Conservation (phyloP, 2,329 filamentous ascomycete genomes). For the Trichothecium sympodiale region DNA sequence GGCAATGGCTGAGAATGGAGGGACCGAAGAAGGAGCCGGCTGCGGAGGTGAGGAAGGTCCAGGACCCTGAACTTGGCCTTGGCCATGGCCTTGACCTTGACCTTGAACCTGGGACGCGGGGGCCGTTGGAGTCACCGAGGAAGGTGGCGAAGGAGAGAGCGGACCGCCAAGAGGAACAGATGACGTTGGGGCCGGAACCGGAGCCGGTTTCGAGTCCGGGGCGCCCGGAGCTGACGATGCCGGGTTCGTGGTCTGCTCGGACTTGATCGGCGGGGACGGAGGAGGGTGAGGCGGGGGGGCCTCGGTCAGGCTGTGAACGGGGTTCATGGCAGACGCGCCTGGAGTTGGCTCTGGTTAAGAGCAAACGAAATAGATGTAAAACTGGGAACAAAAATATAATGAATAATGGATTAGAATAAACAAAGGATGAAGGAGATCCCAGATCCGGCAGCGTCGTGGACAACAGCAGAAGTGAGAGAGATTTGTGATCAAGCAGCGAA, state of each 20-base stretch:
- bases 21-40: constrained; percentile 5
- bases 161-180: neutral
- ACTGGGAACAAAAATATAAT: neutral
- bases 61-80: neutral
- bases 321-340: constrained; percentile 20
- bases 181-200: constrained; percentile 7
- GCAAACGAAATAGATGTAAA: constrained; percentile 1
- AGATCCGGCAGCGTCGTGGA: too few species aligned
- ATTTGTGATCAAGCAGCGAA: too few species aligned
- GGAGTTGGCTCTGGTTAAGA: constrained; percentile 3
- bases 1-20: constrained; percentile 7
- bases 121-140: constrained; percentile 14
- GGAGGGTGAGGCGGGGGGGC: constrained; percentile 15
- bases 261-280: constrained; percentile 13
- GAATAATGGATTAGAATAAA: constrained; percentile 1
- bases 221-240: constrained; percentile 8
- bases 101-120: constrained; percentile 3
- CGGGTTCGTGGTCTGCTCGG: constrained; percentile 5
- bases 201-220: neutral
- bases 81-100: neutral
- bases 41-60: neutral
- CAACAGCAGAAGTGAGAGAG: too few species aligned
- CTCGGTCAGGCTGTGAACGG: constrained; percentile 25
- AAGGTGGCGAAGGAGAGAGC: constrained; percentile 6
- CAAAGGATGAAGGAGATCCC: neutral